phyloP scores from a whole-genome alignment of 805 yeast species.

The Nakazawaea ambrosiae region DNA sequence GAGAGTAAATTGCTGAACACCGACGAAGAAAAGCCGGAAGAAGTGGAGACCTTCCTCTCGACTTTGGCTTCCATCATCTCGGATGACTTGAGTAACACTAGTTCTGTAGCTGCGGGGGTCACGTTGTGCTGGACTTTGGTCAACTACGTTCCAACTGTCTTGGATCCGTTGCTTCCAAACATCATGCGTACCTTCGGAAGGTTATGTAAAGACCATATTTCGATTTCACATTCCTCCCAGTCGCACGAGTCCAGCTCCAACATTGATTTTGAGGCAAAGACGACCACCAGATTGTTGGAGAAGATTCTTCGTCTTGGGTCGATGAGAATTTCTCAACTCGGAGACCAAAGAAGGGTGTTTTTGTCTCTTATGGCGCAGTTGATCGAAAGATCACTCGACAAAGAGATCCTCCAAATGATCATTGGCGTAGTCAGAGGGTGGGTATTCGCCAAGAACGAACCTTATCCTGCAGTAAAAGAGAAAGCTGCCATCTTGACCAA shows the following conservation, averaged over 20 bases:
- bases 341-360: conserved; percentile 89
- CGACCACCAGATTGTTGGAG: conserved; percentile 70
- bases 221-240: conserved; percentile 24
- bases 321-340: conserved; percentile 75
- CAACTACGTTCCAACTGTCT: conserved; percentile 59
- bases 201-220: conserved; percentile 79
- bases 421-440: conserved; percentile 76
- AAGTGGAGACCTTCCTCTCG: conserved; percentile 53
- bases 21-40: conserved; percentile 53
- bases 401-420: conserved; percentile 64
- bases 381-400: conserved; percentile 82
- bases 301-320: conserved; percentile 74
- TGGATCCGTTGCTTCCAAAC: conserved; percentile 69
- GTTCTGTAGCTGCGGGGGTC: conserved; percentile 82
- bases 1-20: conserved; percentile 35
- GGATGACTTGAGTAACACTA: conserved; percentile 65
- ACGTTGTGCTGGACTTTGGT: conserved; percentile 79
- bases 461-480: conserved; percentile 92
- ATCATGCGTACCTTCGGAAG: conserved; percentile 86
- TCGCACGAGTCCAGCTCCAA: conserved; percentile 14
- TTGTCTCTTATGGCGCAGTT: conserved; percentile 80
- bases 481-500: conserved; percentile 90
- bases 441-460: conserved; percentile 79
- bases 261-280: conserved; percentile 66
- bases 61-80: conserved; percentile 62